Base-by-base conservation (phyloP, 257 asterid species). In the Sherardia arvensis region DNA sequence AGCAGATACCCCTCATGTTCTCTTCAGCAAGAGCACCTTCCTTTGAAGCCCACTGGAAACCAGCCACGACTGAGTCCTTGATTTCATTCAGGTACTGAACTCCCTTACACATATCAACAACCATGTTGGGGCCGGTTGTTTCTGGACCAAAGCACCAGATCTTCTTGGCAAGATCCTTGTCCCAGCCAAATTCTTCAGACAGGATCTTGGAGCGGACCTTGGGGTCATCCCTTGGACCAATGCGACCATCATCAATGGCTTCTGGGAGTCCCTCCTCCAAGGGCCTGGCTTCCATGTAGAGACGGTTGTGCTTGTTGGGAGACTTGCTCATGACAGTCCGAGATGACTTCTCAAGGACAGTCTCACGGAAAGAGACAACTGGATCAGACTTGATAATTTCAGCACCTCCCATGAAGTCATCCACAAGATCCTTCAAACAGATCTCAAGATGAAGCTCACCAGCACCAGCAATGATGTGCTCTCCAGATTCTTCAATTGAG, bases 101-200 rank as follows among this genome's bases (percentile, higher is more conserved):
- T 58, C 83, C 83, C 76, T 78, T 78, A 36, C 82, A 77, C 82
- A 77, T 77, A 60, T 77, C 82, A 22, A 77, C 82, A 33, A 77
- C 80, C 83, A 78, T 74, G 49, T 78, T 78, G 15, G 83, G 83
- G 7, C 83, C 83, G 58, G 80, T 75, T 49, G 83, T 78, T 61
- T 78, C 80, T 25, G 83, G 83, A 22, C 83, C 78, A 69, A 78
- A 78, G 62, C 83, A 78, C 83, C 83, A 78, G 61, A 78, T 78
- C 33, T 78, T 78, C 80, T 78, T 78, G 4, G 83, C 83, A 18
- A 74, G 83, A 71, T 78, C 83, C 67, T 78, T 78, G 71, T 78
- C 83, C 83, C 83, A 78, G 1, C 83, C 83, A 61, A 78, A 74
- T 70, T 78, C 79, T 60, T 78, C 79, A 0, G 79, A 63, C 68